These are phyloP conservation scores for Uromyces viciae-fabae DNA, from an alignment of 1,284 basidiomycete genomes.

Conservation along the genomic window DNA sequence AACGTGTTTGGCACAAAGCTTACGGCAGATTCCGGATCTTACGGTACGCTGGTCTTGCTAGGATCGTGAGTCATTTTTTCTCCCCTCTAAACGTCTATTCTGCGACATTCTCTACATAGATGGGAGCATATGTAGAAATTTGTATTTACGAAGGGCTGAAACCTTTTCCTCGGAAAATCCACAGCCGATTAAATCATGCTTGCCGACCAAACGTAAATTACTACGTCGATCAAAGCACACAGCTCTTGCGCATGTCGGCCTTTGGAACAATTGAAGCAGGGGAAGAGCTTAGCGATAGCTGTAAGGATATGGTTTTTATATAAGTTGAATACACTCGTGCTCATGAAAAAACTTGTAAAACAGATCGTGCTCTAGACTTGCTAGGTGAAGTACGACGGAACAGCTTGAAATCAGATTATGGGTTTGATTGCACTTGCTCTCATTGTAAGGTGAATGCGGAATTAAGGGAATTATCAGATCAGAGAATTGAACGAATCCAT, in stretches of 20 bases:
- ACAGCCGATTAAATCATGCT: conserved; percentile 29
- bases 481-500: background rate
- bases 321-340: background rate
- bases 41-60: background rate
- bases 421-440: conserved; percentile 5
- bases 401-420: background rate
- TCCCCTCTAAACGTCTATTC: too few relatives aligned
- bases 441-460: conserved; percentile 11
- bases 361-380: background rate
- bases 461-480: background rate
- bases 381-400: background rate
- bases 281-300: conserved; percentile 19
- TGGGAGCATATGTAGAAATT: too few relatives aligned
- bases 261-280: background rate
- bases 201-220: conserved; percentile 26
- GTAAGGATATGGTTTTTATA: background rate
- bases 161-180: background rate
- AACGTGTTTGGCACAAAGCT: background rate
- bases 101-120: too few relatives aligned
- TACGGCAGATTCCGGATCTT: background rate
- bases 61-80: conserved; percentile 1
- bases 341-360: background rate
- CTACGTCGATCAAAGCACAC: background rate
- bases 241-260: conserved; percentile 2
- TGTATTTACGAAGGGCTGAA: too few relatives aligned